phyloP scores from a whole-genome alignment of 208 protist species.

The Blastocrithidia nonstop region DNA sequence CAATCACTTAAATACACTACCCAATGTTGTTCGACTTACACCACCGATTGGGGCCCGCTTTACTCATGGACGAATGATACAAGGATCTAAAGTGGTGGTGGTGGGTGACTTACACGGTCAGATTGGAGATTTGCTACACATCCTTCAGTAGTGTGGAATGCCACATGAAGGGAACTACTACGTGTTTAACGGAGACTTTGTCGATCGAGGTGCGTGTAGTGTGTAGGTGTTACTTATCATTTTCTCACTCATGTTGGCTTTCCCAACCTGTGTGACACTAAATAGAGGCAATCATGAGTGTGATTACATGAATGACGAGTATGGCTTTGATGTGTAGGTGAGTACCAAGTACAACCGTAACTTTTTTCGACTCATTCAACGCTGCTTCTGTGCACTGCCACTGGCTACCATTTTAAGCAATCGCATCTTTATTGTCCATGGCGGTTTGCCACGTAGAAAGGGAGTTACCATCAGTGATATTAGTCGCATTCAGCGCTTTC shows the following conservation, averaged over 20 bases:
- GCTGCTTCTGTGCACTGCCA: conserved; percentile 79
- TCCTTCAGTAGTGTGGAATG: conserved; percentile 64
- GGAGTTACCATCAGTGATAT: conserved; percentile 70
- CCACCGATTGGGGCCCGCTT: conserved; percentile 47
- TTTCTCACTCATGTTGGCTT: conserved; percentile 90
- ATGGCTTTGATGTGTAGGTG: conserved; percentile 98
- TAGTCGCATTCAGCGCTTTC: conserved; percentile 73
- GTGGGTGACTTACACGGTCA: conserved; percentile 84
- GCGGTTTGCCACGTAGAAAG: conserved; percentile 58
- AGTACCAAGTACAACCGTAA: conserved; percentile 94
- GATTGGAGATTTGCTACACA: conserved; percentile 72
- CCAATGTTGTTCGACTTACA: conserved; percentile 63
- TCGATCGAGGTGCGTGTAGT: conserved; percentile 92
- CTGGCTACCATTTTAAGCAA: conserved; percentile 62
- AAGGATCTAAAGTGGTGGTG: conserved; percentile 75
- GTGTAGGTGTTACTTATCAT: conserved; percentile 94
- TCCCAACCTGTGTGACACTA: conserved; percentile 85
- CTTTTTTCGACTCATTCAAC: conserved; percentile 74
- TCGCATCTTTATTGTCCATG: conserved; percentile 80
- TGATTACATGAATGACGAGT: conserved; percentile 91
- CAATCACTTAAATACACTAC: conserved; percentile 72
- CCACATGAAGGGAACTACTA: conserved; percentile 71
- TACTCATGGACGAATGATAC: conserved; percentile 50
- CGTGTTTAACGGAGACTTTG: conserved; percentile 94
- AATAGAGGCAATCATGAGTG: conserved; percentile 94